Percentiles rank a stretch among this genome's conserved stretches.
phyloP scores from a whole-genome alignment of 2,329 filamentous ascomycete species.

The Scopulariopsis brevicaulis region DNA sequence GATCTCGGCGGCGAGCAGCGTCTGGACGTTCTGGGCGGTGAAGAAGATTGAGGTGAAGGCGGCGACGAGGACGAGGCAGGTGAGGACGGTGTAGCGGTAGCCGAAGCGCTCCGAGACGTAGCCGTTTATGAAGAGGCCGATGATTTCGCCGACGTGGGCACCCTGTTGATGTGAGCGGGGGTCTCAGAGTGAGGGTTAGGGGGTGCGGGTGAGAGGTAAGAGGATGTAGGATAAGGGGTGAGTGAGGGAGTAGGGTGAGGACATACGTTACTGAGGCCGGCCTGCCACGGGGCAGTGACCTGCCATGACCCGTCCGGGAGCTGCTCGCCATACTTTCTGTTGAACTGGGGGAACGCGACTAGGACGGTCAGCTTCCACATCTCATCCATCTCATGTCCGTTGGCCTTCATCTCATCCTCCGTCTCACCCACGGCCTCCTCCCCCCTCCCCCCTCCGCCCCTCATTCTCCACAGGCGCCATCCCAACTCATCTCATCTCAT shows the following conservation, averaged over 20 bases:
- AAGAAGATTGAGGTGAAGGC: conserved; percentile 34
- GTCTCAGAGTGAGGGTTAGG: conserved; percentile 14
- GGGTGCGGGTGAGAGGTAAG: conserved; percentile 33
- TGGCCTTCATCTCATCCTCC: too few relatives aligned
- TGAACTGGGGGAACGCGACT: conserved; percentile 12
- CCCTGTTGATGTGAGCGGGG: conserved; percentile 25
- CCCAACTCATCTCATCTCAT: not conserved
- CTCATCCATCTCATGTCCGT: not conserved
- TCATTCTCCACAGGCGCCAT: not conserved
- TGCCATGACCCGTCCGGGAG: conserved; percentile 15
- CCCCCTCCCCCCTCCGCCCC: not conserved
- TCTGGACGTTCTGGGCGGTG: conserved; percentile 24
- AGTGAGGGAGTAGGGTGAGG: conserved; percentile 19
- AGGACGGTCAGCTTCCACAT: not conserved
- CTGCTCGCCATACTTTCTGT: conserved; percentile 14
- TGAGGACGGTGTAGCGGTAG: conserved; percentile 30
- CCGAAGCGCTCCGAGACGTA: conserved; percentile 29
- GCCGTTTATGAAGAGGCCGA: conserved; percentile 45
- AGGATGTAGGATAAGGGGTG: not conserved
- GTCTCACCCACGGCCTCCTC: not conserved
- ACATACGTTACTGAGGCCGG: conserved; percentile 15
- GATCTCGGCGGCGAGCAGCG: conserved; percentile 29
- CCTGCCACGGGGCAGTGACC: conserved; percentile 37
- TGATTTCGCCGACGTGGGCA: conserved; percentile 49
- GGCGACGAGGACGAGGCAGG: conserved; percentile 22